Evolutionary conservation across 2,329 filamentous ascomycete species (phyloP).

Genomic region (Fusarium sp.): DNA sequence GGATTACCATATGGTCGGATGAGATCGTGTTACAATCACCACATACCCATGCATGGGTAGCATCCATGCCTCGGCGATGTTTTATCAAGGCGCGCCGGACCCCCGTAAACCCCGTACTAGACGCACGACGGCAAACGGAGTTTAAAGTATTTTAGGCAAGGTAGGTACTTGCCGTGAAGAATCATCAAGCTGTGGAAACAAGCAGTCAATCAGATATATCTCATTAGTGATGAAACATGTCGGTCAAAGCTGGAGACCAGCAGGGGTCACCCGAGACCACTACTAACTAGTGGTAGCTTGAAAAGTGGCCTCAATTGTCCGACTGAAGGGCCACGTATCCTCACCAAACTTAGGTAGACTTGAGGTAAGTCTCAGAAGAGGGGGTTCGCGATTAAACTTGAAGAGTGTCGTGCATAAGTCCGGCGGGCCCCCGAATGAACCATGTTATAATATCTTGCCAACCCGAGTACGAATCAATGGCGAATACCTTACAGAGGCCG

Average conservation of each 20-base stretch:
- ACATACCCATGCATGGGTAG: background rate
- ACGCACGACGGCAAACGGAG: background rate
- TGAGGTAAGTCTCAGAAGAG: conserved; percentile 12
- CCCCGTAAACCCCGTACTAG: too few relatives aligned
- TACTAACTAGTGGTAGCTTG: conserved; percentile 28
- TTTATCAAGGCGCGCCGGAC: too few relatives aligned
- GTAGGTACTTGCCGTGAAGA: too few relatives aligned
- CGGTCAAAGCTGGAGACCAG: conserved; percentile 2
- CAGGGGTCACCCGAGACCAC: conserved; percentile 13
- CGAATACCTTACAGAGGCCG: conserved; percentile 7
- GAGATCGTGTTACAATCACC: background rate
- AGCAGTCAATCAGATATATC: background rate
- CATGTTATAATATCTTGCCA: conserved; percentile 13
- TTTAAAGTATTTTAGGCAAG: background rate
- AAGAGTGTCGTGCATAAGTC: conserved; percentile 34
- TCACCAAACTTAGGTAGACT: background rate
- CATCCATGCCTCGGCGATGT: too few relatives aligned
- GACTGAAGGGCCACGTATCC: conserved; percentile 39
- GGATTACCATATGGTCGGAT: background rate
- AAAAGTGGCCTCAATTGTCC: conserved; percentile 15
- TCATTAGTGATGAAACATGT: conserved; percentile 1
- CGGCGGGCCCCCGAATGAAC: conserved; percentile 10
- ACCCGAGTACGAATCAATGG: conserved; percentile 32
- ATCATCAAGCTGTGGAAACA: background rate
- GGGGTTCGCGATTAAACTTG: conserved; percentile 17